Evolutionary conservation across 345 rosid genomes (phyloP), one percentile per base, ranked within the genome.

Genomic region (Garcia nutans): DNA sequence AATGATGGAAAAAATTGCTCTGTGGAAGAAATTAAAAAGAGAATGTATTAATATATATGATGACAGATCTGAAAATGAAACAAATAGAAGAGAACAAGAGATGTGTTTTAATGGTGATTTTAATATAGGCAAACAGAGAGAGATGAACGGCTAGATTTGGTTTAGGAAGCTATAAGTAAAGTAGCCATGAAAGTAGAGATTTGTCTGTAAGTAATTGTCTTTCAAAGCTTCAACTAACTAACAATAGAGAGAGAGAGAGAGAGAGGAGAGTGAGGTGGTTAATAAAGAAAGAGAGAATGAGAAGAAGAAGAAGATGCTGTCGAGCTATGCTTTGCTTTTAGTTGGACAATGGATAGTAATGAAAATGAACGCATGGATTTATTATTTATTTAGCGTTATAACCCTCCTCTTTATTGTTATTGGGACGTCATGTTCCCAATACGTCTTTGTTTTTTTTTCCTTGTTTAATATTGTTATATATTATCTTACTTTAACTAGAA

Each of bases 1-100:
- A 54, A 54, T 17, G 7, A 54, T 15, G 58, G 6, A 54, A 54
- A 50, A 54, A 17, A 54, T 4, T 17, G 2, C n/a, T 54, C 17
- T 54, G 57, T 22, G 70, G 12, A 19, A 59, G 42, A 4, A 41
- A 24, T 7, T 22, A 57, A 57, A 65, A 62, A 8, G 19, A 19
- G 47, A 71, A 64, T 56, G 2, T 28, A 28, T 28, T n/a, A n/a
- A 28, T 28, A 28, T 28, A 28, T 28, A 28, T 28, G 28, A 15
- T 50, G 33, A 17, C 28, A 58, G 68, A 68, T 75, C 73, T 58
- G 68, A 20, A 60, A n/a, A 60, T 44, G 68, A 23, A 15, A 76
- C 66, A 76, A 76, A 17, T 59, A 76, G 68, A 68, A 76, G 24
- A 33, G 52, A 41, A 75, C 54, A 12, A 59, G n/a, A 31, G 31